phyloP scores from a whole-genome alignment of 306 rosid species.

The Begonia loranthoides region DNA sequence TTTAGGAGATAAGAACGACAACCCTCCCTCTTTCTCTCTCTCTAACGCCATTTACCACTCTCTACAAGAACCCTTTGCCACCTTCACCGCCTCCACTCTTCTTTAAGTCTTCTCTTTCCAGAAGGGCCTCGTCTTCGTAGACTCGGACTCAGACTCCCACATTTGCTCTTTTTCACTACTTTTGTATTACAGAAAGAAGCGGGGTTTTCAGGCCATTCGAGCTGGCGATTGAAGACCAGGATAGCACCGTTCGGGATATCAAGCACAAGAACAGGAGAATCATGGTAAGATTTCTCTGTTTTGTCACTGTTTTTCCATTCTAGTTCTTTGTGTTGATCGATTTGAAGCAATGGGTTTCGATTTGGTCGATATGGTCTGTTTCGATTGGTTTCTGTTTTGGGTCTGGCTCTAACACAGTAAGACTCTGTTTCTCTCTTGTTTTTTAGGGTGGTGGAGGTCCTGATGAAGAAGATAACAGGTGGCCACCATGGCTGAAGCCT shows the following conservation, averaged over 20 bases:
- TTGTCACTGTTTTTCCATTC: not conserved
- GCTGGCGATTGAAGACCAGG: conserved; percentile 89
- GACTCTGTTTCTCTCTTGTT: conserved; percentile 8
- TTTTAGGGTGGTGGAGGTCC: conserved; percentile 97
- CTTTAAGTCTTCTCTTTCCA: conserved; percentile 1
- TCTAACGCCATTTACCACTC: conserved; percentile 40
- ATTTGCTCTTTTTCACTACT: not conserved
- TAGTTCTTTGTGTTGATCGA: not conserved
- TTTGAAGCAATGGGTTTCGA: conserved; percentile 6
- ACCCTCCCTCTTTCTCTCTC: conserved; percentile 14
- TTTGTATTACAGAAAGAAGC: not conserved
- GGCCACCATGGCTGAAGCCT: conserved; percentile 99
- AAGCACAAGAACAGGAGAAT: conserved; percentile 86
- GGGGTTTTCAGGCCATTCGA: conserved; percentile 12
- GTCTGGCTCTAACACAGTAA: not conserved
- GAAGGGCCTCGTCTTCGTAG: not conserved
- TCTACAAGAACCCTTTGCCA: conserved; percentile 59
- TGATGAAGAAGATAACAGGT: conserved; percentile 70
- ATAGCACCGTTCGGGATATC: conserved; percentile 68
- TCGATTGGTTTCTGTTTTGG: not conserved
- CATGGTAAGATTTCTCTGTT: conserved; percentile 31
- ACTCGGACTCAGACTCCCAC: not conserved
- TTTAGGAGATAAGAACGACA: conserved; percentile 81
- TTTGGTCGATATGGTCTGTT: conserved; percentile 5
- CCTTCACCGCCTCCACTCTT: conserved; percentile 31